Percentiles rank a stretch among this genome's conserved stretches.
Conservation (phyloP, 2,329 filamentous ascomycete species). For the Exophiala viscosa region DNA sequence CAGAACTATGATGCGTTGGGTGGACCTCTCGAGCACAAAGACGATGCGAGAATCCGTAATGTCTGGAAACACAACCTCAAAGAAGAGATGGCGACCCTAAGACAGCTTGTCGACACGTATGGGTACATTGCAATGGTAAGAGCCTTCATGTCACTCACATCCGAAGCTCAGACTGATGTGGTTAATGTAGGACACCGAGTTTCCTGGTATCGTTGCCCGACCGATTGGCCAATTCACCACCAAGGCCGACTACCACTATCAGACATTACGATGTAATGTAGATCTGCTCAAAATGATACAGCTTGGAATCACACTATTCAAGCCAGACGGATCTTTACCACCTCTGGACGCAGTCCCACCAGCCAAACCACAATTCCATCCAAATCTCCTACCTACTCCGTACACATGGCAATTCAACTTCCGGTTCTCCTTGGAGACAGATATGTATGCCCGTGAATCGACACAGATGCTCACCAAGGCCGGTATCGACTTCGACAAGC, state of each 20-base stretch:
- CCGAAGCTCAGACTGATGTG: slow-evolving; percentile 21
- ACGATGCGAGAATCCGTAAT: slow-evolving; percentile 81
- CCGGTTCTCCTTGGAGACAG: slow-evolving; percentile 85
- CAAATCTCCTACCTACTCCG: slow-evolving; percentile 55
- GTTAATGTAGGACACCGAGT: slow-evolving; percentile 77
- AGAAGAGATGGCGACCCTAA: slow-evolving; percentile 81
- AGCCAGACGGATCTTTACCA: slow-evolving; percentile 80
- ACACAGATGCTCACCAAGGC: slow-evolving; percentile 86
- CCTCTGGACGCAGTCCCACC: slow-evolving; percentile 57
- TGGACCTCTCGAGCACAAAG: slow-evolving; percentile 36
- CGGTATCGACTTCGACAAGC: slow-evolving; percentile 83
- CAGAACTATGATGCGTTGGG: slow-evolving; percentile 36
- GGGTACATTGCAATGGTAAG: slow-evolving; percentile 95
- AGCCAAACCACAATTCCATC: slow-evolving; percentile 51
- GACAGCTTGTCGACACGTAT: slow-evolving; percentile 82
- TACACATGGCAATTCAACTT: slow-evolving; percentile 99
- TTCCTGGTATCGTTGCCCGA: slow-evolving; percentile 92
- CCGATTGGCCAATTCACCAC: slow-evolving; percentile 92
- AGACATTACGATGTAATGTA: slow-evolving; percentile 94
- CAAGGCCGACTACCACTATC: slow-evolving; percentile 98
- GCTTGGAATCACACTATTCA: slow-evolving; percentile 90
- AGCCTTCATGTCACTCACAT: not conserved
- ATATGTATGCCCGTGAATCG: slow-evolving; percentile 97
- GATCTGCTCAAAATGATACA: slow-evolving; percentile 97
- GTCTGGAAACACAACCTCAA: slow-evolving; percentile 92